Evolutionary conservation across 2,329 filamentous ascomycete genomes (phyloP).

Genomic region (Colletotrichum abscissum): DNA sequence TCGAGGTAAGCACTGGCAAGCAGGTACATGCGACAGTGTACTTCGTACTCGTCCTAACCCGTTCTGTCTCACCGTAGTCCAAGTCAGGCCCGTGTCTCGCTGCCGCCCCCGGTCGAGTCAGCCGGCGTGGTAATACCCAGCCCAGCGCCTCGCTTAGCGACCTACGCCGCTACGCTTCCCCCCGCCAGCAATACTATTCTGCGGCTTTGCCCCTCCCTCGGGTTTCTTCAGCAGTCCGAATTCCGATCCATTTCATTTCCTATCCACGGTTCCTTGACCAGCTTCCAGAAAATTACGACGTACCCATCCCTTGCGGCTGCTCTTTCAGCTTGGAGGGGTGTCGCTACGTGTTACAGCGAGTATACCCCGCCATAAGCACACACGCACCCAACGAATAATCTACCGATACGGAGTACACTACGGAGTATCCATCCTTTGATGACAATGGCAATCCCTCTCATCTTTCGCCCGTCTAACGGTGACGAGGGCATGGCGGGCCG

Average conservation of each 20-base stretch:
- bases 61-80: constrained; percentile 14
- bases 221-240: constrained; percentile 27
- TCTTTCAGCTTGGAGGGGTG: neutral
- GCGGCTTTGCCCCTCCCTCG: constrained; percentile 22
- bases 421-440: neutral
- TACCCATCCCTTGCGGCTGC: neutral
- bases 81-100: neutral
- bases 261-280: neutral
- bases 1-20: neutral
- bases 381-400: neutral
- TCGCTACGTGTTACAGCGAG: neutral
- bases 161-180: neutral
- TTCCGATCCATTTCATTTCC: constrained; percentile 28
- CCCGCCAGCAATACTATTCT: neutral
- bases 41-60: neutral
- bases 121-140: neutral
- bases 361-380: neutral
- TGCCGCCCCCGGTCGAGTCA: constrained; percentile 27
- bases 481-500: neutral
- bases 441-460: neutral
- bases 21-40: neutral
- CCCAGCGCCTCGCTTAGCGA: constrained; percentile 16
- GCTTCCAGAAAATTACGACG: constrained; percentile 3
- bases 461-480: neutral
- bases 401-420: neutral